Evolutionary conservation across 345 rosid species (phyloP).

Genomic region (Toxicodendron radicans): DNA sequence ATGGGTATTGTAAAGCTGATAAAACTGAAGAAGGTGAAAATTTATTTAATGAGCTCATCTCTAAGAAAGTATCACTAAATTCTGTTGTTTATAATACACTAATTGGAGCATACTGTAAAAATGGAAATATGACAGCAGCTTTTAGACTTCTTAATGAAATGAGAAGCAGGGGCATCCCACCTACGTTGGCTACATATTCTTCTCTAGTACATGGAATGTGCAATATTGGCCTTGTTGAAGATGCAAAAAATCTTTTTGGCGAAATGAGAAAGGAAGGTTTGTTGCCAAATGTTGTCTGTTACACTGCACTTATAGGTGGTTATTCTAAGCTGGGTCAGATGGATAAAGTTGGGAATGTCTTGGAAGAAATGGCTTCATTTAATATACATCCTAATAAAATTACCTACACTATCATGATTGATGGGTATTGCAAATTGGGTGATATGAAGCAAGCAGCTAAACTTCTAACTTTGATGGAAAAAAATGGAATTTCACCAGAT

Average conservation of each 20-base stretch:
- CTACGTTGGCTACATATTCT: slow-evolving; percentile 58
- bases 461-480: slow-evolving; percentile 60
- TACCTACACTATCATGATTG: slow-evolving; percentile 75
- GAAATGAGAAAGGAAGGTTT: slow-evolving; percentile 68
- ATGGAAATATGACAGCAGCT: slow-evolving; percentile 53
- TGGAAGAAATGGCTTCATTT: slow-evolving; percentile 59
- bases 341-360: slow-evolving; percentile 48
- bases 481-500: slow-evolving; percentile 61
- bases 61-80: slow-evolving; percentile 45
- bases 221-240: slow-evolving; percentile 50
- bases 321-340: slow-evolving; percentile 68
- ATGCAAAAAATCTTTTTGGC: slow-evolving; percentile 48
- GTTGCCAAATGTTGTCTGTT: slow-evolving; percentile 66
- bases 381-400: slow-evolving; percentile 63
- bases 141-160: slow-evolving; percentile 59
- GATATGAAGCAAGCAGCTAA: slow-evolving; percentile 57
- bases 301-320: slow-evolving; percentile 73
- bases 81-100: slow-evolving; percentile 58
- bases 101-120: slow-evolving; percentile 53
- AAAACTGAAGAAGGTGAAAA: slow-evolving; percentile 63
- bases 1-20: slow-evolving; percentile 70
- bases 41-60: slow-evolving; percentile 53
- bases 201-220: slow-evolving; percentile 72
- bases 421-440: slow-evolving; percentile 58
- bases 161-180: slow-evolving; percentile 51